These are phyloP conservation scores for Taxillus chinensis DNA, from an alignment of 164 flowering plant genomes.

Conservation along the genomic window DNA sequence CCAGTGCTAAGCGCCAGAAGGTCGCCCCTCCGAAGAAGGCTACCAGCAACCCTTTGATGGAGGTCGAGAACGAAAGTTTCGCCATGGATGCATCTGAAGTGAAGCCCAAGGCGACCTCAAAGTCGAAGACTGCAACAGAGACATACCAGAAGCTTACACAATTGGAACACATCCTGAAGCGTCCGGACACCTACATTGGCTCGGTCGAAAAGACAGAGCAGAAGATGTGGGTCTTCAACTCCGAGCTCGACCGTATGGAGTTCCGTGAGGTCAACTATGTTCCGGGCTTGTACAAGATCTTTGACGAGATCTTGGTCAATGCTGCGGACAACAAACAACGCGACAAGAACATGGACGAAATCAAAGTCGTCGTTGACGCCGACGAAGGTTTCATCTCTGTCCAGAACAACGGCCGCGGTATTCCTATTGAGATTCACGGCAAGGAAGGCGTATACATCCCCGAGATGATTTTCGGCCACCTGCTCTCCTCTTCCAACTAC, in stretches of 20 bases:
- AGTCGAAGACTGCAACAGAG: conserved; percentile 66
- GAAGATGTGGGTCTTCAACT: conserved; percentile 58
- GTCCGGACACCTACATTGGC: conserved; percentile 95
- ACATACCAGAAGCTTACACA: conserved; percentile 94
- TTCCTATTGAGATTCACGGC: conserved; percentile 89
- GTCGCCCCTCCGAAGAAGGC: too few species aligned
- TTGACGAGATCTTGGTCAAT: conserved; percentile 88
- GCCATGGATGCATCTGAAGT: conserved; percentile 23
- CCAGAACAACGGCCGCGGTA: conserved; percentile 79
- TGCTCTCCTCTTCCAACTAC: conserved; percentile 88
- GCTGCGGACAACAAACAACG: conserved; percentile 99
- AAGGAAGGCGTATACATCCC: conserved; percentile 96
- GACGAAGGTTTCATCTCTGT: conserved; percentile 62
- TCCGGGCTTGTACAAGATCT: conserved; percentile 96
- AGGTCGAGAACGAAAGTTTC: too few species aligned
- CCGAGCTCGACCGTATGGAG: conserved; percentile 54
- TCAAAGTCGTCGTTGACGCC: conserved; percentile 65
- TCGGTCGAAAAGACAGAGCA: conserved; percentile 89
- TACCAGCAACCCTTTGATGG: too few species aligned
- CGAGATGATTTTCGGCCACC: conserved; percentile 91
- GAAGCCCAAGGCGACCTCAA: conserved; percentile 47
- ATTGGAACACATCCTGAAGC: conserved; percentile 94
- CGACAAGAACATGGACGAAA: conserved; percentile 66
- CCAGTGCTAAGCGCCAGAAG: too few species aligned
- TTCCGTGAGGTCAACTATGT: conserved; percentile 55